Conservation (phyloP, 2,329 filamentous ascomycete species). For the Ascosphaera acerosa region DNA sequence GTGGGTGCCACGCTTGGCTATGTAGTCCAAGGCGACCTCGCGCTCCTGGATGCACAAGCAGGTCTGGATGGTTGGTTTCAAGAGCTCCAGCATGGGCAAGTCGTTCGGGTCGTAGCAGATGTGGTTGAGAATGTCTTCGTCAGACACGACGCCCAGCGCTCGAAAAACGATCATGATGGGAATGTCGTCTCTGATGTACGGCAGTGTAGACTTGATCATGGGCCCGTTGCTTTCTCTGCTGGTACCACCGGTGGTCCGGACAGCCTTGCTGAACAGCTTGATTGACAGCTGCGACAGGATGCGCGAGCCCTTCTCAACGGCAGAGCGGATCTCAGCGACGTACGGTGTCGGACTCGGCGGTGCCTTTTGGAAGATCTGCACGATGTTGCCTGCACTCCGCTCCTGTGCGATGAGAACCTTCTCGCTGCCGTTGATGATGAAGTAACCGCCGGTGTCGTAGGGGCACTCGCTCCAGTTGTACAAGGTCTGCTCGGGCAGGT, state of each 20-base stretch:
- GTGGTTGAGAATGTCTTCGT: slow-evolving; percentile 93
- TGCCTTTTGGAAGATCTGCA: slow-evolving; percentile 97
- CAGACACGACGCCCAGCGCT: slow-evolving; percentile 82
- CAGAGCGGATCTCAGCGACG: slow-evolving; percentile 86
- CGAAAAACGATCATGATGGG: slow-evolving; percentile 91
- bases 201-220: slow-evolving; percentile 72
- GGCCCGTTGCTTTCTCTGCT: slow-evolving; percentile 61
- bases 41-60: slow-evolving; percentile 89
- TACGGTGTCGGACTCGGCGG: slow-evolving; percentile 78
- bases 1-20: slow-evolving; percentile 65
- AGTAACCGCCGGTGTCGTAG: slow-evolving; percentile 95
- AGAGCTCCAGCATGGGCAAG: slow-evolving; percentile 89
- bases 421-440: slow-evolving; percentile 96
- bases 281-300: slow-evolving; percentile 82
- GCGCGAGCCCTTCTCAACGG: slow-evolving; percentile 83
- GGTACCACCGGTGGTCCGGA: slow-evolving; percentile 30
- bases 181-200: slow-evolving; percentile 82
- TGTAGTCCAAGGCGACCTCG: slow-evolving; percentile 82
- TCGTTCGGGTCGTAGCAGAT: slow-evolving; percentile 93
- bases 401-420: slow-evolving; percentile 97
- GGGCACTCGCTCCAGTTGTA: slow-evolving; percentile 91
- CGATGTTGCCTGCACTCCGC: slow-evolving; percentile 90
- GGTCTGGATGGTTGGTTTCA: slow-evolving; percentile 93
- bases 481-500: slow-evolving; percentile 59
- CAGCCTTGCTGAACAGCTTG: slow-evolving; percentile 54